phyloP scores from a whole-genome alignment of 176 grass and related monocot species.

The Microstegium vimineum region DNA sequence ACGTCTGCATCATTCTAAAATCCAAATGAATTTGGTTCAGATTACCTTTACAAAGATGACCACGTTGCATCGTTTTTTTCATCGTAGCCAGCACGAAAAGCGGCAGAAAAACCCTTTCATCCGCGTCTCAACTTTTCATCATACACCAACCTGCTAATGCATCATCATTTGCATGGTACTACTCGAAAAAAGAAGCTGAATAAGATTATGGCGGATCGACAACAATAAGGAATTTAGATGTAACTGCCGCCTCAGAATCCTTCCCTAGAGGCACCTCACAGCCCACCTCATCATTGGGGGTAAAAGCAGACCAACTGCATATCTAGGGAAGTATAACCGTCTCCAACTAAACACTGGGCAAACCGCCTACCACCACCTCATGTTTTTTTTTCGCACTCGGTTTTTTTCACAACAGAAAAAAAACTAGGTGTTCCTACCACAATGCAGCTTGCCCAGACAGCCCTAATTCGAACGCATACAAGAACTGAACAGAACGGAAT shows the following conservation, averaged over 20 bases:
- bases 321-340: slow-evolving; percentile 54
- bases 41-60: background rate
- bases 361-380: slow-evolving; percentile 41
- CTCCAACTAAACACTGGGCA: slow-evolving; percentile 41
- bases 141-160: no score
- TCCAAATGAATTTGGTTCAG: background rate
- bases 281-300: slow-evolving; percentile 57
- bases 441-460: slow-evolving; percentile 43
- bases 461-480: slow-evolving; percentile 39
- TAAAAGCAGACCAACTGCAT: slow-evolving; percentile 42
- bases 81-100: background rate
- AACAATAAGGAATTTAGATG: slow-evolving; percentile 32
- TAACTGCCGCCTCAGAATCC: slow-evolving; percentile 46
- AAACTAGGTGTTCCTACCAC: slow-evolving; percentile 51
- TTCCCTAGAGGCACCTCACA: slow-evolving; percentile 64
- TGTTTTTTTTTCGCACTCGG: background rate
- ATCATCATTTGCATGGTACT: background rate
- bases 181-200: background rate
- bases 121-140: background rate
- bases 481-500: slow-evolving; percentile 56
- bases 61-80: background rate
- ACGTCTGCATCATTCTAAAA: background rate
- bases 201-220: background rate
- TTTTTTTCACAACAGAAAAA: slow-evolving; percentile 38
- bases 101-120: background rate